Base-by-base conservation (phyloP, 2,329 filamentous ascomycete genomes). In the Aspergillus sojae region DNA sequence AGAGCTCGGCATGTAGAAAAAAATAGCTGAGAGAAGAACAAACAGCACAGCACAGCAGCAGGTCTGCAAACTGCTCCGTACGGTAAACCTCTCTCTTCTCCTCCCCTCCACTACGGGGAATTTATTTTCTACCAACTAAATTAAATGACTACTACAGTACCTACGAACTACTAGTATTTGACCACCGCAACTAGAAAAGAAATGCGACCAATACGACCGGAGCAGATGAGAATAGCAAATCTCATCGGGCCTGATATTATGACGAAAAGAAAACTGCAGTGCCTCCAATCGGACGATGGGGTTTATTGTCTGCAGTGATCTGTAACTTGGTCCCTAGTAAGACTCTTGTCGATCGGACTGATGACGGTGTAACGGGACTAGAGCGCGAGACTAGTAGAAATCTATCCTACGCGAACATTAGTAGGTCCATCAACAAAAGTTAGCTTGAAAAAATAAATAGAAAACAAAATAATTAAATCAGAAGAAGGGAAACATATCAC, bases 1-100 rank as follows among this genome's bases (percentile, higher is more conserved):
- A 23, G 45, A 57, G 43, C 48, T 52, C 48, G 48, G 48, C 16
- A 52, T 52, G 48, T 52, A 32, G 41, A 41, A 30, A 45, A 57
- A 34, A 46, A 23, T 23, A 23, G 32, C 34, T 36, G 54, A 45
- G 26, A 48, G 11, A 34, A 45, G 26, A 48, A n/a, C 41, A 34
- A 58, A 28, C 23, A 23, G 57, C 43, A 46, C 57, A 45, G 43
- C 57, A 58, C 19, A 26, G 19, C 28, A 52, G 19, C 16, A 52
- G 30, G 12, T 21, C 21, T 32, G 48, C 48, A 52, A 52, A 52
- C 48, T 34, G 48, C 48, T 52, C 26, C 48, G 28, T 52, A 34
- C 16, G 26, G 48, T 52, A 34, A 52, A 52, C 28, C 46, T 30
- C 16, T 7, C 46, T 30, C 16, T 7, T 48, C 45, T 52, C 26